Conservation (phyloP, 306 rosid genomes). For the Prunus mira region DNA sequence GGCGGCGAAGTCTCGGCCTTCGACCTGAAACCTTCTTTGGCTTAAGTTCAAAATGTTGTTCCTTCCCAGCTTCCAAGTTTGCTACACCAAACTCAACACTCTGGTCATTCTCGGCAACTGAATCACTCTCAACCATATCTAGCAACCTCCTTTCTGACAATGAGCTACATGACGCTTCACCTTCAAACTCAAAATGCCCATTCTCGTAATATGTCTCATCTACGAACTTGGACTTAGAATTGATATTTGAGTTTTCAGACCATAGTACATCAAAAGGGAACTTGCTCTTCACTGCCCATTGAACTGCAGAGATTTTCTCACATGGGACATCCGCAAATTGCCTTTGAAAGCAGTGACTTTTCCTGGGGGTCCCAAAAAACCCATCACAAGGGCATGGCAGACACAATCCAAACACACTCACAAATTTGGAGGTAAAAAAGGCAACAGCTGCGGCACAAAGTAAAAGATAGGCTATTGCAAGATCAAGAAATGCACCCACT, state of each 20-base stretch:
- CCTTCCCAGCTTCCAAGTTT: slow-evolving; percentile 10
- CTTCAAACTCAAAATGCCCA: slow-evolving; percentile 24
- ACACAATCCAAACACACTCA: slow-evolving; percentile 40
- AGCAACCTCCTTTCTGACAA: slow-evolving; percentile 1
- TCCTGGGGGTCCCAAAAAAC: slow-evolving; percentile 29
- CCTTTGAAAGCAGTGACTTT: slow-evolving; percentile 34
- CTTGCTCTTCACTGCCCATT: slow-evolving; percentile 18
- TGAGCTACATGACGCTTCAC: slow-evolving; percentile 23
- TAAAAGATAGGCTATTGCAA: slow-evolving; percentile 34
- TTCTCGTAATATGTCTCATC: slow-evolving; percentile 15
- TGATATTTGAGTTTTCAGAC: slow-evolving; percentile 12
- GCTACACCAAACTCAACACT: slow-evolving; percentile 5
- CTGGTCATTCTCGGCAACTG: background rate
- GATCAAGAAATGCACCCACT: slow-evolving; percentile 56
- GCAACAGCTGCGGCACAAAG: slow-evolving; percentile 40
- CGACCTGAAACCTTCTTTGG: slow-evolving; percentile 14
- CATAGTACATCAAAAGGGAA: slow-evolving; percentile 33
- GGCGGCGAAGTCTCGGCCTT: slow-evolving; percentile 28
- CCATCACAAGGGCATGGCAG: slow-evolving; percentile 49
- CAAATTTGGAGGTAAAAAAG: slow-evolving; percentile 35
- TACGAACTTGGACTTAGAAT: background rate
- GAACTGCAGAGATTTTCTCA: slow-evolving; percentile 31
- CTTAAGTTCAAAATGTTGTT: slow-evolving; percentile 14
- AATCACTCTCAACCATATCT: slow-evolving; percentile 11
- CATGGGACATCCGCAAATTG: slow-evolving; percentile 30